Base-by-base conservation (phyloP, 345 rosid genomes). In the Tarenaya hassleriana region DNA sequence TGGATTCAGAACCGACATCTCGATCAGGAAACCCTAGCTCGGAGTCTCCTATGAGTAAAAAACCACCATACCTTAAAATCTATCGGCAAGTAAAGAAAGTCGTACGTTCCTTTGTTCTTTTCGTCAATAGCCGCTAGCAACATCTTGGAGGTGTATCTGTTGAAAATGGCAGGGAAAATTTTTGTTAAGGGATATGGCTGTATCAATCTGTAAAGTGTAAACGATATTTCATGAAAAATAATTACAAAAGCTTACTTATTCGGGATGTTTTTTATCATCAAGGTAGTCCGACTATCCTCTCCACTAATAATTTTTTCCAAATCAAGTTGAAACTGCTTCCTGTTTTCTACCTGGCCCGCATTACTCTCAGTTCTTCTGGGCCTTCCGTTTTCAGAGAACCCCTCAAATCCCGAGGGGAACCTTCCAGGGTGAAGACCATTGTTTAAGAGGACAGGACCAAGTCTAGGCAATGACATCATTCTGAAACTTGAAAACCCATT, bases 291-390 rank as follows among this genome's bases (percentile, higher is more conserved):
- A 56, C 57, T 63, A 68, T 78, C 94, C 56, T 82, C 94, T 12
- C 91, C 86, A 3, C 58, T 72, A 21, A 63, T 50, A 61, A 84
- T 84, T 73, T 82, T 88, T 12, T 80, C 82, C 84, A 88, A 66
- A 69, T 88, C 94, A 52, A 88, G 88, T 64, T 84, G 96, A 74
- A 76, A 88, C 62, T 70, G 88, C 58, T 73, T 82, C 75, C 81
- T 80, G 73, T 73, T 72, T 38, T 84, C 96, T 7, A 72, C 60
- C 59, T 79, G 92, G 68, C 60, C 74, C 46, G 70, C 66, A 64
- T 52, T 74, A 72, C 56, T 75, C 65, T 85, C 97, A 31, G 69
- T 66, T 64, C 82, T 75, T 52, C 86, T 65, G 52, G 71, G 58
- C 61, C 84, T 71, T 16, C 82, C 84, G 34, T 76, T 71, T 24